Evolutionary conservation across 768 basidiomycete genomes (phyloP).

Genomic region (Tulasnella sp.): DNA sequence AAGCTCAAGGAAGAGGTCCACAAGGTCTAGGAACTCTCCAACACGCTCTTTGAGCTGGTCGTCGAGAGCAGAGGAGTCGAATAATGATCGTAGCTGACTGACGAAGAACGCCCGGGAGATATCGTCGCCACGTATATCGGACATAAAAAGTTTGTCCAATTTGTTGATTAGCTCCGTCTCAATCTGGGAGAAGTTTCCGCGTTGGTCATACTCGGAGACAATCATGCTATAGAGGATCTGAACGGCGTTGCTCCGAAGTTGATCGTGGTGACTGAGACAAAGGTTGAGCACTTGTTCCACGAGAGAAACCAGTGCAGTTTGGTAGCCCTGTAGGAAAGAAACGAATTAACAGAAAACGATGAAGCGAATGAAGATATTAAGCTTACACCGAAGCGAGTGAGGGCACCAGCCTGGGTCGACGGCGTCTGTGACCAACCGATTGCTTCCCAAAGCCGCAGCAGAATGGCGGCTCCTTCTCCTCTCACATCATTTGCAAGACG

Average conservation of each 20-base stretch:
- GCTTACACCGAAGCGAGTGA: conserved; percentile 61
- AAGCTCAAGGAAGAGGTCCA: conserved; percentile 87
- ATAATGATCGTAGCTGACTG: conserved; percentile 77
- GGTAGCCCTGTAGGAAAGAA: conserved; percentile 51
- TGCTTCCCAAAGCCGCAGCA: conserved; percentile 74
- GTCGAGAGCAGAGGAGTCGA: conserved; percentile 74
- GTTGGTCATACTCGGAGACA: conserved; percentile 77
- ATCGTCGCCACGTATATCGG: conserved; percentile 81
- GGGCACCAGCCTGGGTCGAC: conserved; percentile 36
- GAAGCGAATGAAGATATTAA: neutral
- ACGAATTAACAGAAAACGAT: neutral
- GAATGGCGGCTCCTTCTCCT: conserved; percentile 75
- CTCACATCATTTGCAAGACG: conserved; percentile 91
- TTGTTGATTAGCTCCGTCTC: conserved; percentile 88
- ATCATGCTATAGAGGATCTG: conserved; percentile 95
- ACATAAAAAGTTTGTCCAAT: conserved; percentile 86
- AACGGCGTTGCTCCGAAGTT: conserved; percentile 79
- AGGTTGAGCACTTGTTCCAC: conserved; percentile 85
- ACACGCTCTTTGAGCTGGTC: conserved; percentile 67
- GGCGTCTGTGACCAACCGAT: conserved; percentile 64
- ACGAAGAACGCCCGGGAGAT: conserved; percentile 91
- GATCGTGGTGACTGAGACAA: conserved; percentile 91
- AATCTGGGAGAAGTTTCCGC: conserved; percentile 75
- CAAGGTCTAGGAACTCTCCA: conserved; percentile 71
- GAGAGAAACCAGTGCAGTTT: conserved; percentile 66